Conservation (phyloP, 2,329 filamentous ascomycete species). For the Ophiostoma perfectum region DNA sequence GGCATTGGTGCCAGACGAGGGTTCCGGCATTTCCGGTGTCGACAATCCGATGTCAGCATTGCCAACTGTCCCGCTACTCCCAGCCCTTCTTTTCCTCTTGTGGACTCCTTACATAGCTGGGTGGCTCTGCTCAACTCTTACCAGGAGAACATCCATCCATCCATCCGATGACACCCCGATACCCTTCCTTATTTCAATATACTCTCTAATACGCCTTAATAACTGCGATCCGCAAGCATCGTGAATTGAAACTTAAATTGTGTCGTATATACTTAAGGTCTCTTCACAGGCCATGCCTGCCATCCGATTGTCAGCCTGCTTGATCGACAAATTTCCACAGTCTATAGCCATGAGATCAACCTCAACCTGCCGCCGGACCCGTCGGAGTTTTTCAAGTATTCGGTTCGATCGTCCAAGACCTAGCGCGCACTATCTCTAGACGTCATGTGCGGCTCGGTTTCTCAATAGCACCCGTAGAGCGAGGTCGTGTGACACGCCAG, state of each 20-base stretch:
- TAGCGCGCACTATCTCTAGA: neutral
- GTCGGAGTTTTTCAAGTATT: neutral
- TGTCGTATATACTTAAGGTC: neutral
- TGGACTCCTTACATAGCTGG: slow-evolving; percentile 3
- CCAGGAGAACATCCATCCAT: neutral
- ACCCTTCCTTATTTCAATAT: slow-evolving; percentile 10
- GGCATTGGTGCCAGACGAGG: slow-evolving; percentile 6
- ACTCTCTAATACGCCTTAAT: neutral
- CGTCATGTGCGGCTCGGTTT: neutral
- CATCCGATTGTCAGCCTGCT: neutral
- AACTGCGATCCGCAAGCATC: neutral
- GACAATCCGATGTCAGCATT: neutral
- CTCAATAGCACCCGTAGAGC: neutral
- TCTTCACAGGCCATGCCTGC: too few species aligned
- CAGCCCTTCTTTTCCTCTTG: neutral
- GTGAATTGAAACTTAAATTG: neutral
- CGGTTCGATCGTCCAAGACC: neutral
- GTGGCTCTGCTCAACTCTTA: neutral
- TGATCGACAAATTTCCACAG: neutral
- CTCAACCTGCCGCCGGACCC: neutral
- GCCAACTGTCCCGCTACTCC: neutral
- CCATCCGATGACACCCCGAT: slow-evolving; percentile 9
- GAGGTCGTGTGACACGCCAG: neutral
- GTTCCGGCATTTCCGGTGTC: slow-evolving; percentile 15
- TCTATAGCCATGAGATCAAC: neutral